phyloP scores from a whole-genome alignment of 306 rosid genomes.

The Quercus alba region DNA sequence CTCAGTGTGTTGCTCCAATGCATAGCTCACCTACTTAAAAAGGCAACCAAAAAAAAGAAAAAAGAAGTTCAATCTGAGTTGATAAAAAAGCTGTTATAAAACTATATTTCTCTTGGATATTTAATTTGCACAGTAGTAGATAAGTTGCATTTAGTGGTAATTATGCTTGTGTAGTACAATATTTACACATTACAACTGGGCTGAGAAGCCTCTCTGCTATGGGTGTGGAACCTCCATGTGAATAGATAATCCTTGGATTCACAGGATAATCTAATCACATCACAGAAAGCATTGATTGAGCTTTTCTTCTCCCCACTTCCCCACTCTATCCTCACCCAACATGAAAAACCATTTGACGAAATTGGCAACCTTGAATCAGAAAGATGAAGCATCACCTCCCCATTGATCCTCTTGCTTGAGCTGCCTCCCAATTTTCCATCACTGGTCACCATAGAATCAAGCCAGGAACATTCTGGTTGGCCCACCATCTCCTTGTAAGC shows the following conservation, averaged over 20 bases:
- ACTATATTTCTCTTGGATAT: constrained; percentile 9
- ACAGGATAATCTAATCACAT: constrained; percentile 56
- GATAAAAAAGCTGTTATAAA: constrained; percentile 1
- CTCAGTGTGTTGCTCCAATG: too few relatives aligned
- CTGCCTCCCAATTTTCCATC: constrained; percentile 32
- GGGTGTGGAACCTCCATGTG: constrained; percentile 86
- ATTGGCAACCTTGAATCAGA: constrained; percentile 44
- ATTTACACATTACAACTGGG: constrained; percentile 43
- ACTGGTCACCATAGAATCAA: constrained; percentile 46
- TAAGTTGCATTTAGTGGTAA: neutral
- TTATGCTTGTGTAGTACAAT: neutral
- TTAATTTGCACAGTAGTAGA: neutral
- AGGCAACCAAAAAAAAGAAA: too few relatives aligned
- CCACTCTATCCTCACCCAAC: constrained; percentile 97
- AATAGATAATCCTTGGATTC: constrained; percentile 73
- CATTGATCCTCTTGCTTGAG: constrained; percentile 68
- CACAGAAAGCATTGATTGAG: constrained; percentile 64
- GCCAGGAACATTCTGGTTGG: constrained; percentile 88
- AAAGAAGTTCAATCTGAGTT: neutral
- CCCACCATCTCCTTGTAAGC: constrained; percentile 91
- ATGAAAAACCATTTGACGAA: constrained; percentile 69
- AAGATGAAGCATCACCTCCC: constrained; percentile 61
- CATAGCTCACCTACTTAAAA: too few relatives aligned
- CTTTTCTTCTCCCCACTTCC: constrained; percentile 37
- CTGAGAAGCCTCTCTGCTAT: constrained; percentile 43